phyloP scores from a whole-genome alignment of 805 yeast genomes.

The Trichomonascus vanleenenianus region DNA sequence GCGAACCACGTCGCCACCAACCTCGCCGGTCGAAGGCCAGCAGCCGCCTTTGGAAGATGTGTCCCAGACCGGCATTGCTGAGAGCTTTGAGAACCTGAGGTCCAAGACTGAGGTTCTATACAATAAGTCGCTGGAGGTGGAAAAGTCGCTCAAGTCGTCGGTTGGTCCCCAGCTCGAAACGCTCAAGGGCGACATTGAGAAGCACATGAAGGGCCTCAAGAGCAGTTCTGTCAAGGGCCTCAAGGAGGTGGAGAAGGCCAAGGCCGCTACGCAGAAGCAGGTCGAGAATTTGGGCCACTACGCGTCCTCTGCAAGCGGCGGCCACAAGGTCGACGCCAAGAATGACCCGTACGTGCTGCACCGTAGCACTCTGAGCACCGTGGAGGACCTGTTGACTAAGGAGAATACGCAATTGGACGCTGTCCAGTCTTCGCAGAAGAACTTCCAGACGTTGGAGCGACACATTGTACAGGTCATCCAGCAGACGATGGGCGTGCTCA shows the following conservation, averaged over 20 bases:
- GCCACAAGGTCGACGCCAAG: conserved; percentile 29
- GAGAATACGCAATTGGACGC: conserved; percentile 42
- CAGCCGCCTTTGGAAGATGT: conserved; percentile 4
- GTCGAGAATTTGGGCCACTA: conserved; percentile 31
- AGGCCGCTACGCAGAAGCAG: conserved; percentile 31
- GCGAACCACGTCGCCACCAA: conserved; percentile 5
- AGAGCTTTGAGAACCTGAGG: conserved; percentile 29
- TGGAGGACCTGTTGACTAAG: conserved; percentile 36
- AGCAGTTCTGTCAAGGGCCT: conserved; percentile 29
- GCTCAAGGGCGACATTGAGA: conserved; percentile 33
- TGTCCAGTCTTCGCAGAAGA: conserved; percentile 35
- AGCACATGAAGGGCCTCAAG: conserved; percentile 37
- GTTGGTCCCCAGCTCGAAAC: conserved; percentile 39
- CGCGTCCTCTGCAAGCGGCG: conserved; percentile 27
- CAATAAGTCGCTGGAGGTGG: conserved; percentile 34
- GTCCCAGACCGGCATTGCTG: conserved; percentile 26
- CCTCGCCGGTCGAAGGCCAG: conserved; percentile 8
- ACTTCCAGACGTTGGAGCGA: conserved; percentile 35
- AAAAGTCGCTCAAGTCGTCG: conserved; percentile 30
- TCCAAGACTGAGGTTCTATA: conserved; percentile 27
- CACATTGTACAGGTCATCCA: conserved; percentile 38
- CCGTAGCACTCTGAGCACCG: conserved; percentile 31
- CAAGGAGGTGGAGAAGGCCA: conserved; percentile 33
- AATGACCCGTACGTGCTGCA: conserved; percentile 42
- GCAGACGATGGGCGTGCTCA: conserved; percentile 31